Percentiles rank a stretch among this genome's conserved stretches.
Evolutionary conservation across 306 rosid species (phyloP).

Genomic region (Acacia acuminata): DNA sequence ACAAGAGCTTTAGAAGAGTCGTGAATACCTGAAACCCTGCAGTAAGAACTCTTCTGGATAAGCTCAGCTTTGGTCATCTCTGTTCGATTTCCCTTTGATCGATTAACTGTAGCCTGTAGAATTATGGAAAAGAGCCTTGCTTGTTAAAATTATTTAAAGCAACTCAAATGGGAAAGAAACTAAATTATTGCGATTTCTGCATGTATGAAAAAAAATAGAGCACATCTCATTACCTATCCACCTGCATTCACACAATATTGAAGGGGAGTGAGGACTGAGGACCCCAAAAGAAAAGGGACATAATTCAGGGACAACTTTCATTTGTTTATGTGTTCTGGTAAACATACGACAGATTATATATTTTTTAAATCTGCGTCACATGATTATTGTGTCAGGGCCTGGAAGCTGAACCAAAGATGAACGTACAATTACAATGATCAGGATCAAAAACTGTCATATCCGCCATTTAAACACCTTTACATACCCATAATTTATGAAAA

Average conservation of each 20-base stretch:
- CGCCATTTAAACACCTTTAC: too few species aligned
- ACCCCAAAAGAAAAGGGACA: neutral
- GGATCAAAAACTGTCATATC: neutral
- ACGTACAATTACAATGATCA: neutral
- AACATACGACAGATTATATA: neutral
- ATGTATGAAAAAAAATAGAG: neutral
- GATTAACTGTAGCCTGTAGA: conserved; percentile 80
- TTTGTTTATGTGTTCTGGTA: neutral
- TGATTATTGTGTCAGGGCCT: neutral
- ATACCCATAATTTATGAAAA: too few species aligned
- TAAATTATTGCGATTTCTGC: neutral
- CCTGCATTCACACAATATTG: neutral
- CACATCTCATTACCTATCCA: neutral
- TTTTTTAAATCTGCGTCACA: neutral
- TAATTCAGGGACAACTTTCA: neutral
- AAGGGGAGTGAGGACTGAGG: conserved; percentile 11
- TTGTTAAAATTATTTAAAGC: neutral
- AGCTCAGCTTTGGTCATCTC: conserved; percentile 79
- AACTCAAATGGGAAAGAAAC: conserved; percentile 18
- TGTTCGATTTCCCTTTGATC: conserved; percentile 83
- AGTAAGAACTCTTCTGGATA: conserved; percentile 87
- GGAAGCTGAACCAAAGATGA: neutral
- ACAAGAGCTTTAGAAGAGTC: conserved; percentile 2
- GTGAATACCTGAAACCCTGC: conserved; percentile 81
- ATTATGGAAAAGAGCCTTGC: conserved; percentile 12